Evolutionary conservation across 805 yeast species (phyloP), one percentile per base, ranked within the genome.

Genomic region (Kregervanrija pseudodelftensis): DNA sequence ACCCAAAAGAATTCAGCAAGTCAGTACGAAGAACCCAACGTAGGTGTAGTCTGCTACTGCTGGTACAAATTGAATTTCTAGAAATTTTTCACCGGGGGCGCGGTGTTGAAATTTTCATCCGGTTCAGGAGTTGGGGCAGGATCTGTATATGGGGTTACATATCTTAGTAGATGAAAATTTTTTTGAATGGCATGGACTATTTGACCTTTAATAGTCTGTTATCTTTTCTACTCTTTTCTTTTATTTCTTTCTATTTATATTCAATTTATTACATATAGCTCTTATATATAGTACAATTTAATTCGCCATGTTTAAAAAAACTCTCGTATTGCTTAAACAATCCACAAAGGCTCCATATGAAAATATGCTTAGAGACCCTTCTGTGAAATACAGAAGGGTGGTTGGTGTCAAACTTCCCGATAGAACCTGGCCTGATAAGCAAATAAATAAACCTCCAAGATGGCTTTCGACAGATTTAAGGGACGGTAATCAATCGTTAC

Each of bases 391-490:
- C 62, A 66, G 66, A 14, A 68, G 82, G 16, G 78, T 76, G 53
- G 69, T 73, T 45, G 76, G 77, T 30, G 69, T 82, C 34, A 59
- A 72, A 14, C 66, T 83, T 44, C 75, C 78, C 28, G 74, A 81
- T 59, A 72, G 91, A 63, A 72, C 76, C 37, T 83, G 91, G 91
- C 91, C 91, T 15, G 66, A 73, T 53, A 79, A 78, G 39, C 63
- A 72, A 39, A 79, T 83, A 55, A 73, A 76, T 40, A 80, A 79
- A 60, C 83, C 89, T 4, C 91, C 91, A 49, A 72, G 89, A 59
- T 83, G 91, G 91, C 70, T 83, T 44, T 77, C 87, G 8, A 83
- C 91, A 1, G 91, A 83, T 63, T 70, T 83, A 51, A 75, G 91
- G 69, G 91, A 83, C 58, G 91, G 91, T 50, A 83, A 83, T 65